These are phyloP conservation scores for Globisporangium okanoganense DNA, from an alignment of 352 stramenopile species.

Conservation along the genomic window DNA sequence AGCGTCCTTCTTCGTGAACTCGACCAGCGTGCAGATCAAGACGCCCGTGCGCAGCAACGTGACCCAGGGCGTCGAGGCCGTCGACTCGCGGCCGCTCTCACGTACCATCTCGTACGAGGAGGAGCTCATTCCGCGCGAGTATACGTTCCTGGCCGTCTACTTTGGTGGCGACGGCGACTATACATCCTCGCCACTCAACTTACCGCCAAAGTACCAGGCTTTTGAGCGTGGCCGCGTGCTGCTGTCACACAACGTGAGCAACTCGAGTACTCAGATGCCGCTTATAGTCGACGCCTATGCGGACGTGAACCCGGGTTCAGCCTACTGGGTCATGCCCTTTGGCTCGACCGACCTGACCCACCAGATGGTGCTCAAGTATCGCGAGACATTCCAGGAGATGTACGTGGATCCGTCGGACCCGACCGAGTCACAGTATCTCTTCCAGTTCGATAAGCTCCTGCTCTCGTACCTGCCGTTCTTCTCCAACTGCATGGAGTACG, in stretches of 20 bases:
- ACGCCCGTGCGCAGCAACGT: conserved; percentile 68
- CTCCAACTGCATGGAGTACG: conserved; percentile 95
- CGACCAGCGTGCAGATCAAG: conserved; percentile 84
- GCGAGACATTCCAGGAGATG: conserved; percentile 94
- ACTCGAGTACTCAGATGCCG: conserved; percentile 52
- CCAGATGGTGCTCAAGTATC: conserved; percentile 90
- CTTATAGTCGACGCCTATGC: conserved; percentile 73
- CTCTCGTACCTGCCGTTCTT: conserved; percentile 96
- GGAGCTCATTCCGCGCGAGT: conserved; percentile 70
- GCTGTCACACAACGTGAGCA: conserved; percentile 91
- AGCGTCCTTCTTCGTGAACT: conserved; percentile 91
- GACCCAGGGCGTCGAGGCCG: conserved; percentile 46
- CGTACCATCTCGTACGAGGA: conserved; percentile 84
- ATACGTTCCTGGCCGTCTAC: conserved; percentile 91
- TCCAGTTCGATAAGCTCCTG: conserved; percentile 80
- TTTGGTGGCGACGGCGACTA: conserved; percentile 50
- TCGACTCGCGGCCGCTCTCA: conserved; percentile 72
- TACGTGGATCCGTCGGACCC: conserved; percentile 47
- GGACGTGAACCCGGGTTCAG: conserved; percentile 45
- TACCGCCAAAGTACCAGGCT: conserved; percentile 92
- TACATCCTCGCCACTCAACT: conserved; percentile 88
- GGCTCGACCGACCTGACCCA: conserved; percentile 72
- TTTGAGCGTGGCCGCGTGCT: conserved; percentile 93
- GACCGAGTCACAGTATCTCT: conserved; percentile 46
- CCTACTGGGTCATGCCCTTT: conserved; percentile 75